phyloP scores from a whole-genome alignment of 345 rosid species.

The Brassica carinata region DNA sequence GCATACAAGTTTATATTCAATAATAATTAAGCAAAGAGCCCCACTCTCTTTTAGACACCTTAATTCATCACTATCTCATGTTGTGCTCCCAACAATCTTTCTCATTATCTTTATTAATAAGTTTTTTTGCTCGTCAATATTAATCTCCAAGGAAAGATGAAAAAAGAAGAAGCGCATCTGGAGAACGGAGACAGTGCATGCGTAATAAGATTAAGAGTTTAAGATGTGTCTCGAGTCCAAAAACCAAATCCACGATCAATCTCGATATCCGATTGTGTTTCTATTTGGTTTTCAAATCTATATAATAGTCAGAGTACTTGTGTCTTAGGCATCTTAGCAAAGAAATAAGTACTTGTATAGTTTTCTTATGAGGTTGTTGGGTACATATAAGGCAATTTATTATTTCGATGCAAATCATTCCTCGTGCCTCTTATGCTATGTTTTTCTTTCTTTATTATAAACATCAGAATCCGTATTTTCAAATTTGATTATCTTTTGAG shows the following conservation, averaged over 20 bases:
- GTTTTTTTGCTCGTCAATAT: neutral
- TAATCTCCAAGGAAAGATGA: neutral
- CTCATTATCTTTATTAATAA: neutral
- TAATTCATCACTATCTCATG: slow-evolving; percentile 41
- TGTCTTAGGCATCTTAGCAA: neutral
- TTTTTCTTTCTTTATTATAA: slow-evolving; percentile 9
- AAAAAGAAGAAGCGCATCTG: slow-evolving; percentile 29
- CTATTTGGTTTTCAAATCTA: neutral
- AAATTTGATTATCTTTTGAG: no score
- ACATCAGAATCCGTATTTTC: neutral
- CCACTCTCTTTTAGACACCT: slow-evolving; percentile 41
- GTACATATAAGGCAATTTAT: slow-evolving; percentile 32
- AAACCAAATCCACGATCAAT: neutral
- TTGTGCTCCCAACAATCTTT: slow-evolving; percentile 29
- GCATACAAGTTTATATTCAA: slow-evolving; percentile 29
- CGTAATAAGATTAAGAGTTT: neutral
- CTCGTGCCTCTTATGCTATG: slow-evolving; percentile 39
- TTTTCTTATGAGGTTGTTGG: slow-evolving; percentile 24
- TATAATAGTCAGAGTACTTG: neutral
- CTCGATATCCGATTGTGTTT: neutral
- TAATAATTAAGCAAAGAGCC: slow-evolving; percentile 38
- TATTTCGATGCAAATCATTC: slow-evolving; percentile 39
- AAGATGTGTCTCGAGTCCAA: neutral
- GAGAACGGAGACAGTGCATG: slow-evolving; percentile 2
- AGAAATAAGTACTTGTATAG: neutral